Evolutionary conservation across 2,329 filamentous ascomycete genomes (phyloP).

Genomic region (Arthrobotrys sphaeroides): DNA sequence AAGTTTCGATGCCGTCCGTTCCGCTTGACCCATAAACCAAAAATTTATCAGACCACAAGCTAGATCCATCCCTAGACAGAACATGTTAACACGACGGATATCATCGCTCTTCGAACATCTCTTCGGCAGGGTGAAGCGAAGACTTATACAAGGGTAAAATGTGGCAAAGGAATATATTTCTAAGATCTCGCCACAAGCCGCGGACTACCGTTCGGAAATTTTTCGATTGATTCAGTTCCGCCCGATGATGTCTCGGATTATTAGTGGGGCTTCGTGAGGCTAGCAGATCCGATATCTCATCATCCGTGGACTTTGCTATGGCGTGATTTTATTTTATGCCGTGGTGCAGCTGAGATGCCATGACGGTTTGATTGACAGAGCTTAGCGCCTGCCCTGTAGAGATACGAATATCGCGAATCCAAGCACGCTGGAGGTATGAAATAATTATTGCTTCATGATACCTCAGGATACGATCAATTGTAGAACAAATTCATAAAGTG

Average conservation of each 20-base stretch:
- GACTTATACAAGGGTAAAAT: conserved; percentile 26
- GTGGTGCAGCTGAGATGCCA: not conserved
- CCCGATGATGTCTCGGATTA: not conserved
- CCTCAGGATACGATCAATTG: not conserved
- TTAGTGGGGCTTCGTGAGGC: not conserved
- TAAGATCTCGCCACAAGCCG: conserved; percentile 12
- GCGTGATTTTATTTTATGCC: no score
- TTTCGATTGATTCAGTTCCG: conserved; percentile 9
- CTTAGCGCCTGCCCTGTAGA: not conserved
- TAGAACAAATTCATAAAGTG: not conserved
- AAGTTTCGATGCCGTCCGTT: not conserved
- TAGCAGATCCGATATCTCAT: not conserved
- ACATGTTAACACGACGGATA: not conserved
- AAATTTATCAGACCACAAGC: conserved; percentile 2
- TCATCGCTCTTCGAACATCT: not conserved
- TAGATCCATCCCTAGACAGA: not conserved
- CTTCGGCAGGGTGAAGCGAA: conserved; percentile 1
- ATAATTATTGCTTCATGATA: not conserved
- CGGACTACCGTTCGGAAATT: not conserved
- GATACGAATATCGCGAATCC: not conserved
- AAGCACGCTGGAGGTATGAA: not conserved
- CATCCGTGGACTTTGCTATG: no score
- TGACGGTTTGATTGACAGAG: not conserved
- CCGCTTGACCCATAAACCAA: not conserved
- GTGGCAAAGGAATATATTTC: conserved; percentile 12